Percentiles rank a stretch among this genome's conserved stretches.
These are phyloP conservation scores for Glycyrrhiza uralensis DNA, from an alignment of 306 rosid genomes.

Conservation along the genomic window DNA sequence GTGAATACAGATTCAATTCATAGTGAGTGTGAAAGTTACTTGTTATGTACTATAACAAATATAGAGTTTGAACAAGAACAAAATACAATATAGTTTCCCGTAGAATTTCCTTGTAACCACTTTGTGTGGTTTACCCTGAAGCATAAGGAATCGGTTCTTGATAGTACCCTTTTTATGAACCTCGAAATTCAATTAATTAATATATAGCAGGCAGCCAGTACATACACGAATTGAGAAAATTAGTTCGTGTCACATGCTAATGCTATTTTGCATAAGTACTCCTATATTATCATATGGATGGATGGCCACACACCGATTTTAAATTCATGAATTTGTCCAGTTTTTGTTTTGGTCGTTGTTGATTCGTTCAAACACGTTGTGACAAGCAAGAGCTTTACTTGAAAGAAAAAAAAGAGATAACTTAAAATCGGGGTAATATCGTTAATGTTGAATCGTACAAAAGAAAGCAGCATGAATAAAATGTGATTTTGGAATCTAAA, in stretches of 20 bases:
- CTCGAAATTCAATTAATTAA: no score
- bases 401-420: no score
- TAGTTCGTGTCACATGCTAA: not conserved
- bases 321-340: no score
- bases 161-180: not conserved
- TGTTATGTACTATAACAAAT: not conserved
- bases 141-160: not conserved
- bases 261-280: not conserved
- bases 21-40: not conserved
- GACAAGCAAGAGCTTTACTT: no score
- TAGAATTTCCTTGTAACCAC: not conserved
- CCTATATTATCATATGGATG: no score
- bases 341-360: not conserved
- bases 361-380: not conserved
- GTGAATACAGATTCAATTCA: not conserved
- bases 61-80: not conserved
- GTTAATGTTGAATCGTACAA: no score
- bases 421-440: no score
- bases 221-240: not conserved
- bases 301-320: no score
- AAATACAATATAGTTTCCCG: not conserved
- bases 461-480: no score
- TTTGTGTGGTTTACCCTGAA: not conserved
- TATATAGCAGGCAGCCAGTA: not conserved
- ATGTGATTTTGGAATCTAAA: no score